Percentiles rank a stretch among this genome's conserved stretches.
Evolutionary conservation across 331 rosid genomes (phyloP).

Genomic region (Phaseolus coccineus): DNA sequence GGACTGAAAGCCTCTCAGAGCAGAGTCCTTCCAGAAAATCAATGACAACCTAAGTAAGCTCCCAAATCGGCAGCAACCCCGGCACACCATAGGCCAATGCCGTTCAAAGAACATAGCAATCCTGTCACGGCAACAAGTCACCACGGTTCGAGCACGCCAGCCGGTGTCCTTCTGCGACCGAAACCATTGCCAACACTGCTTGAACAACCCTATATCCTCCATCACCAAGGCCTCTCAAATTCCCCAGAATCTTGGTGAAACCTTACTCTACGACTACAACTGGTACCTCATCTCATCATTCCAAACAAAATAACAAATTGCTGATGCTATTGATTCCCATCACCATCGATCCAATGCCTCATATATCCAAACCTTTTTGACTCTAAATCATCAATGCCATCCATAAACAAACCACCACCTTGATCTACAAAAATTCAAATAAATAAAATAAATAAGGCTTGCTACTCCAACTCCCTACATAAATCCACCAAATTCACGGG

Average conservation of each 20-base stretch:
- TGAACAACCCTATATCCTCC: constrained; percentile 90
- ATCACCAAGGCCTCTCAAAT: constrained; percentile 55
- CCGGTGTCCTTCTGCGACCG: constrained; percentile 68
- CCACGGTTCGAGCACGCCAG: constrained; percentile 51
- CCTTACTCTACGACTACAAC: constrained; percentile 27
- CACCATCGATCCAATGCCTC: constrained; percentile 43
- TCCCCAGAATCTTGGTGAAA: constrained; percentile 44
- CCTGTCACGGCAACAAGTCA: constrained; percentile 60
- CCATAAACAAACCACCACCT: constrained; percentile 52
- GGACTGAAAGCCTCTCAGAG: constrained; percentile 79
- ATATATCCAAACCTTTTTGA: constrained; percentile 41
- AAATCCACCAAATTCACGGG: constrained; percentile 58
- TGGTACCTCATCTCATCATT: constrained; percentile 28
- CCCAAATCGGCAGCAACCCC: constrained; percentile 66
- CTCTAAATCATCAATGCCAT: constrained; percentile 60
- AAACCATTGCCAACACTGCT: constrained; percentile 92
- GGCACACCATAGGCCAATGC: constrained; percentile 93
- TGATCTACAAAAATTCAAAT: constrained; percentile 54
- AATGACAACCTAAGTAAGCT: constrained; percentile 54
- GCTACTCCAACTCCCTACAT: constrained; percentile 41
- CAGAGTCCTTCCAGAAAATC: constrained; percentile 77
- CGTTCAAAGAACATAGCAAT: constrained; percentile 63
- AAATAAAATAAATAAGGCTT: constrained; percentile 11
- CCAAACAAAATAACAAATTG: constrained; percentile 42
- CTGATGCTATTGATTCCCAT: constrained; percentile 46